A percentile compares a stretch with the other conserved stretches of the same genome.
Conservation (phyloP, 2,329 filamentous ascomycete genomes). For the Aspergillus quadricinctus region DNA sequence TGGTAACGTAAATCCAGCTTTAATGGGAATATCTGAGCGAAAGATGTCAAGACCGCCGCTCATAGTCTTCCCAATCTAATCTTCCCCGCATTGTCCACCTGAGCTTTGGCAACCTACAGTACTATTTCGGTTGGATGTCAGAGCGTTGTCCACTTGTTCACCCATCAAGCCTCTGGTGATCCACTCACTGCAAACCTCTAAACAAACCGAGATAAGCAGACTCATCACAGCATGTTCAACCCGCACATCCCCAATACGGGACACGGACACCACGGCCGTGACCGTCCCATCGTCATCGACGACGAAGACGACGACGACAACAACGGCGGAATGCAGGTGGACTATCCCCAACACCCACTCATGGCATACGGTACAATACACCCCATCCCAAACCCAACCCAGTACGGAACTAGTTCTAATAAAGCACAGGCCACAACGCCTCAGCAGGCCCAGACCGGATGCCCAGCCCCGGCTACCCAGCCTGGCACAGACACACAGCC, state of each 20-base stretch:
- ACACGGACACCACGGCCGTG: slow-evolving; percentile 6
- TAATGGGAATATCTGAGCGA: background rate
- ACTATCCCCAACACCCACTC: slow-evolving; percentile 8
- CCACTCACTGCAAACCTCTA: too few species aligned
- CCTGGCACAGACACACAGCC: slow-evolving; percentile 15
- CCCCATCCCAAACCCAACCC: slow-evolving; percentile 1
- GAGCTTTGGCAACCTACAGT: too few species aligned
- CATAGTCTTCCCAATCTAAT: background rate
- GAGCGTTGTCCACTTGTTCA: too few species aligned
- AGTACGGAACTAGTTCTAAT: background rate
- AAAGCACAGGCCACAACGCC: slow-evolving; percentile 1
- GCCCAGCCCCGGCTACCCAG: slow-evolving; percentile 1
- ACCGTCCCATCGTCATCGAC: slow-evolving; percentile 15
- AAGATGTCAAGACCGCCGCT: background rate
- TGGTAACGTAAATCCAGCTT: background rate
- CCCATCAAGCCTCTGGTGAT: background rate
- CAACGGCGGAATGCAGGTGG: slow-evolving; percentile 24
- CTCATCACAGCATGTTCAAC: slow-evolving; percentile 10
- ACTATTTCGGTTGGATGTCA: too few species aligned
- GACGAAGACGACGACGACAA: slow-evolving; percentile 16
- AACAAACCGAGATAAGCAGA: too few species aligned
- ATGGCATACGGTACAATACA: background rate
- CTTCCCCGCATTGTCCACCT: background rate
- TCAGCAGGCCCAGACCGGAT: background rate
- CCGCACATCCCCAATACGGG: slow-evolving; percentile 8